Base-by-base conservation (phyloP, 352 stramenopile species). In the Hyaloperonospora brassicae region DNA sequence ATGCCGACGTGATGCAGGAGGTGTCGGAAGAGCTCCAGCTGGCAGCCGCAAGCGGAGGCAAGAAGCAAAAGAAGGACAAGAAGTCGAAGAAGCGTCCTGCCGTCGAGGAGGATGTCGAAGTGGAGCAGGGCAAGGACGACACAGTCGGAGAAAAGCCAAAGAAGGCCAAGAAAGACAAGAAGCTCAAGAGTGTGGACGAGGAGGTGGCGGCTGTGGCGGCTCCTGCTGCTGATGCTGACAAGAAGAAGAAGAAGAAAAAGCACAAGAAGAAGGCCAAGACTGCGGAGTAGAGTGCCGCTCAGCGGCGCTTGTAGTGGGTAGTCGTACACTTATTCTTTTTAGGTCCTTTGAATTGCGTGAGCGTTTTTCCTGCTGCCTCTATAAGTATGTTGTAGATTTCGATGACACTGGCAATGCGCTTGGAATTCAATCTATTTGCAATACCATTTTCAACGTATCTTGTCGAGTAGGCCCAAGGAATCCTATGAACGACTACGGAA, bases 1-100 rank as follows among this genome's bases (percentile, higher is more conserved):
- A 99, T 69, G 81, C 98, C 40, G 97, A 99, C 72, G 96, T 98
- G 25, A 99, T 99, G 97, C 72, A 86, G 57, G 87, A 97, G 61
- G 95, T 99, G 23, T 93, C 87, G 53, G 74, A 87, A 14, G 72
- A 97, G 66, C 76, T 98, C 5, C 90, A 91, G 76, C 67, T 76
- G 49, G 65, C 40, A 62, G 74, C 69, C 63, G 64, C 40, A 10
- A 65, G 62, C 48, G 52, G 27, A 70, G 76, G 62, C 52, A 89
- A 78, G 67, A 82, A 79, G 71, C 64, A 62, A 9, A 86, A 93
- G 62, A 85, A 79, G 73, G 66, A 61, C 23, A 87, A 80, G 57
- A 88, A 87, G 66, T 70, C 81, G 47, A 93, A 90, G 74, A 95
- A 88, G 73, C 79, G 81, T 30, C 70, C 81, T 14, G 78, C 55